Evolutionary conservation across 345 rosid genomes (phyloP).

Genomic region (Citrus glauca): DNA sequence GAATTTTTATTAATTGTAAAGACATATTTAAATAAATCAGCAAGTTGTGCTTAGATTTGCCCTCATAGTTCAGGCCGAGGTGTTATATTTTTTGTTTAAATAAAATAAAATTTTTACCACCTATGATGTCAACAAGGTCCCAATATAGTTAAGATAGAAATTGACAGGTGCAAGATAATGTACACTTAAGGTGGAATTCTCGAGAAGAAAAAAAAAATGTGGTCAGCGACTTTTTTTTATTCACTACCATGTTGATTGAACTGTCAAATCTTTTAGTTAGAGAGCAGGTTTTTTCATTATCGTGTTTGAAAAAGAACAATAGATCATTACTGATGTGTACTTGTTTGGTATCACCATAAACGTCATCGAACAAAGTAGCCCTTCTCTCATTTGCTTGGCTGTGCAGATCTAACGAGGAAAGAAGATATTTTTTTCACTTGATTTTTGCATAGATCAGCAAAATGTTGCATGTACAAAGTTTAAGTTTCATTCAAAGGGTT

Average conservation of each 20-base stretch:
- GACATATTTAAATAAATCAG: too few relatives aligned
- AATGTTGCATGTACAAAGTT: not conserved
- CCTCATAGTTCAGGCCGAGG: too few relatives aligned
- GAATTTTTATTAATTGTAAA: too few relatives aligned
- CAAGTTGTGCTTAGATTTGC: too few relatives aligned
- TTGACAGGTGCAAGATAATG: accelerated
- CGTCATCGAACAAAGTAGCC: not conserved
- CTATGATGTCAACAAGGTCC: too few relatives aligned
- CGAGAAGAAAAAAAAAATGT: too few relatives aligned
- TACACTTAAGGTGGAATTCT: too few relatives aligned
- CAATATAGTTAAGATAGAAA: too few relatives aligned
- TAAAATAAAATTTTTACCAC: too few relatives aligned
- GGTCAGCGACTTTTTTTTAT: too few relatives aligned
- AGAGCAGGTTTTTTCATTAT: not conserved
- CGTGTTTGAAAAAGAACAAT: not conserved
- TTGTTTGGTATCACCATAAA: not conserved
- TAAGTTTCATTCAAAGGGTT: not conserved
- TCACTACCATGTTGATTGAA: not conserved
- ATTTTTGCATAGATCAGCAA: too few relatives aligned
- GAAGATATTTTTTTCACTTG: not conserved
- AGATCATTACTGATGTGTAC: not conserved
- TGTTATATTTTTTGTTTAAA: too few relatives aligned
- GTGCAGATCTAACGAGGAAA: not conserved
- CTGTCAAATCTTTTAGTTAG: not conserved
- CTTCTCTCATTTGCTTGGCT: not conserved